Conservation (phyloP, 495 filamentous ascomycete genomes). For the Astrothelium subdiscretum region DNA sequence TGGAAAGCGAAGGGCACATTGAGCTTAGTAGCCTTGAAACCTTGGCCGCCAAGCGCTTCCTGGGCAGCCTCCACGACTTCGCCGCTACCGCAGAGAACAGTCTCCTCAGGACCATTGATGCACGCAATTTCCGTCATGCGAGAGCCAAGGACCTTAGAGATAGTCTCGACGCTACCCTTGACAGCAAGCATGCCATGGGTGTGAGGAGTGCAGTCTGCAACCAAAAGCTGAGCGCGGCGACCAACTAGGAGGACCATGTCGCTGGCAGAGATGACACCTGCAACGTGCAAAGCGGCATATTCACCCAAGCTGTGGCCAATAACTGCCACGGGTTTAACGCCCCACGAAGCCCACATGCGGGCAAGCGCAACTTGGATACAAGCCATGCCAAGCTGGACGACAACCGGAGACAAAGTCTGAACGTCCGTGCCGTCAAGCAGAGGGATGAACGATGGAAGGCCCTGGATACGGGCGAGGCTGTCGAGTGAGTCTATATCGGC, state of each 20-base stretch:
- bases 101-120: slow-evolving; percentile 37
- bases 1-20: slow-evolving; percentile 46
- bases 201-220: slow-evolving; percentile 55
- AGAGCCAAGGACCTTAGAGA: slow-evolving; percentile 27
- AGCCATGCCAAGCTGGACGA: slow-evolving; percentile 65
- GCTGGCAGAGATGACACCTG: slow-evolving; percentile 65
- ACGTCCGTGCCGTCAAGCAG: slow-evolving; percentile 53
- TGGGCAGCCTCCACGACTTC: slow-evolving; percentile 24
- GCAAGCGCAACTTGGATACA: slow-evolving; percentile 81
- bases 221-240: slow-evolving; percentile 62
- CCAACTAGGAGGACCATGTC: slow-evolving; percentile 78
- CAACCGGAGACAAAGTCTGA: slow-evolving; percentile 55
- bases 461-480: slow-evolving; percentile 53
- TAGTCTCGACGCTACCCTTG: slow-evolving; percentile 28
- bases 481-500: slow-evolving; percentile 59
- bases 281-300: slow-evolving; percentile 73
- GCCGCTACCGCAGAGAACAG: slow-evolving; percentile 31
- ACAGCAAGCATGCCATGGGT: slow-evolving; percentile 54
- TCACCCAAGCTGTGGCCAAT: slow-evolving; percentile 83
- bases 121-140: slow-evolving; percentile 36
- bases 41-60: slow-evolving; percentile 24
- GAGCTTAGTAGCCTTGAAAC: slow-evolving; percentile 42
- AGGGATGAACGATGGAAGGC: slow-evolving; percentile 55
- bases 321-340: slow-evolving; percentile 61
- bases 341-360: slow-evolving; percentile 69